Conservation (phyloP, 257 asterid species). For the Solanum paucissectum region DNA sequence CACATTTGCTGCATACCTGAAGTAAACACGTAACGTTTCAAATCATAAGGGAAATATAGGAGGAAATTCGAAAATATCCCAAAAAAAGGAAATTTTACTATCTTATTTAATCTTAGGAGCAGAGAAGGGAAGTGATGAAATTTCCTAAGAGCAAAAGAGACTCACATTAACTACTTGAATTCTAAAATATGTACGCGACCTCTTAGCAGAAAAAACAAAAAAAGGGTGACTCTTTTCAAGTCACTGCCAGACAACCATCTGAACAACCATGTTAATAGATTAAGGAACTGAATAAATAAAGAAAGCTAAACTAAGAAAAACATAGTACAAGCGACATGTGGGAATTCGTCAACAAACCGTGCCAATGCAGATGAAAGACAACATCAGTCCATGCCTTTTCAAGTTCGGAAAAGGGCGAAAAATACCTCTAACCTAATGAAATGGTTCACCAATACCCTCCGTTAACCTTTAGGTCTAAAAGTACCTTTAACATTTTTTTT, state of each 20-base stretch:
- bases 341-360: neutral
- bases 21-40: neutral
- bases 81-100: neutral
- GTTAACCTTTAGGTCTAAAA: neutral
- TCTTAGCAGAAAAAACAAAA: constrained; percentile 40
- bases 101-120: neutral
- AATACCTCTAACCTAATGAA: neutral
- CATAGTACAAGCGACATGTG: neutral
- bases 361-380: neutral
- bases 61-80: neutral
- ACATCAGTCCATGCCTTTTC: neutral
- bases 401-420: neutral
- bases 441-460: neutral
- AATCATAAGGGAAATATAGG: neutral
- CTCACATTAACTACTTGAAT: constrained; percentile 56
- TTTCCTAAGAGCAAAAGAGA: neutral
- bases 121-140: neutral
- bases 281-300: neutral
- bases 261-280: constrained; percentile 16
- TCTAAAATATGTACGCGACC: constrained; percentile 49
- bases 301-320: neutral
- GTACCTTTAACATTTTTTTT: neutral
- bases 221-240: constrained; percentile 57
- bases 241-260: constrained; percentile 90
- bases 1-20: constrained; percentile 70